phyloP scores from a whole-genome alignment of 2,329 filamentous ascomycete species.

The Diaporthe nobilis region DNA sequence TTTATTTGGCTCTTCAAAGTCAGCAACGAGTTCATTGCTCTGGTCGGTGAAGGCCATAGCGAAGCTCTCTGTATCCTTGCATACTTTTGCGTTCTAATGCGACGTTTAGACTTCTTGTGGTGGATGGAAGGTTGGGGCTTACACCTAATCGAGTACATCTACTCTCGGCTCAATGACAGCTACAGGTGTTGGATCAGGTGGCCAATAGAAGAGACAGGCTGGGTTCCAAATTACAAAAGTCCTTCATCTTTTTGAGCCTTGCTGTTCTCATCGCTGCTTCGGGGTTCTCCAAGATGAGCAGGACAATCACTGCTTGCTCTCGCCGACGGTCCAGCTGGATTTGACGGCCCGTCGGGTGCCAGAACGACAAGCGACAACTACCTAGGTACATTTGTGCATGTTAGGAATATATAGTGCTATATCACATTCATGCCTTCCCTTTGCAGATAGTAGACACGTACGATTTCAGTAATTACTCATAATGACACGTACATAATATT shows the following conservation, averaged over 20 bases:
- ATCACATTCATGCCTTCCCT: not conserved
- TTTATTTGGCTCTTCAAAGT: conserved; percentile 5
- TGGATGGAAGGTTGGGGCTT: conserved; percentile 5
- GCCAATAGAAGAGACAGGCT: conserved; percentile 12
- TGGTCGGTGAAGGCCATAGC: not conserved
- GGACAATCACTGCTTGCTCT: too few species aligned
- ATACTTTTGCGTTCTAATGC: not conserved
- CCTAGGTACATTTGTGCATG: too few species aligned
- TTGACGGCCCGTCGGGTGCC: too few species aligned
- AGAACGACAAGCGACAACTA: too few species aligned
- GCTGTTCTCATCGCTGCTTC: not conserved
- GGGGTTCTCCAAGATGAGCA: too few species aligned
- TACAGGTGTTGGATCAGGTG: conserved; percentile 9
- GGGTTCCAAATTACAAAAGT: not conserved
- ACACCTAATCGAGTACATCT: not conserved
- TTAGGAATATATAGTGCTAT: too few species aligned
- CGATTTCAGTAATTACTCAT: not conserved
- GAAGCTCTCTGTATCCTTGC: conserved; percentile 6
- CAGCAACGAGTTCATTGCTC: not conserved
- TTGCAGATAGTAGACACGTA: not conserved
- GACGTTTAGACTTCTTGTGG: conserved; percentile 4
- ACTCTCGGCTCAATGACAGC: not conserved
- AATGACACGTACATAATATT: too few species aligned
- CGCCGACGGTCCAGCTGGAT: too few species aligned
- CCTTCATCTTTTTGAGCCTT: not conserved